Evolutionary conservation across 2,329 filamentous ascomycete species (phyloP).

Genomic region (Fusarium armeniacum): DNA sequence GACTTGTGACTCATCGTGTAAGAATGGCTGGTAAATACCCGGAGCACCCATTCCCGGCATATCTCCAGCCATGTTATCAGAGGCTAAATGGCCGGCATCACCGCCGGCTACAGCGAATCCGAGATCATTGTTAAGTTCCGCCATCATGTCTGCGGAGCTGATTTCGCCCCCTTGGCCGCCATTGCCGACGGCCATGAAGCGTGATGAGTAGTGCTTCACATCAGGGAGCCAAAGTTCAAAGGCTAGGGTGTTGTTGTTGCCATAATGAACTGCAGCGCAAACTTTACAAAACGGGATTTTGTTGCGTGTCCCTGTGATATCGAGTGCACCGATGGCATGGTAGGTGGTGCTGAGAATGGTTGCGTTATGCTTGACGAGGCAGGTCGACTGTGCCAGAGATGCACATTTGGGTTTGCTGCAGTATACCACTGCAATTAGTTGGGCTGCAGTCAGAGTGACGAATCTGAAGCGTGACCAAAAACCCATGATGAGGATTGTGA

Average conservation of each 20-base stretch:
- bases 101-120: background rate
- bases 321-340: background rate
- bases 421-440: background rate
- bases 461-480: background rate
- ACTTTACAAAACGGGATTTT: background rate
- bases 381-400: background rate
- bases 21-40: conserved; percentile 9
- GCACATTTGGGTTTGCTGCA: background rate
- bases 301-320: background rate
- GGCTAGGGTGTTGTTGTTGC: background rate
- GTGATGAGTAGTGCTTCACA: background rate
- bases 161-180: background rate
- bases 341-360: background rate
- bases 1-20: background rate
- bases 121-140: background rate
- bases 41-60: background rate
- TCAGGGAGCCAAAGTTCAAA: background rate
- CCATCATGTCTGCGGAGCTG: background rate
- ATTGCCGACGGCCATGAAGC: background rate
- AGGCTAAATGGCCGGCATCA: conserved; percentile 7
- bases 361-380: background rate
- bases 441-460: background rate
- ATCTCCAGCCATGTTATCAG: background rate
- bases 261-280: background rate
- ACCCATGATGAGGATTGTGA: background rate